Conservation (phyloP, 169 alveolate genomes). For the Perkinsus olseni region DNA sequence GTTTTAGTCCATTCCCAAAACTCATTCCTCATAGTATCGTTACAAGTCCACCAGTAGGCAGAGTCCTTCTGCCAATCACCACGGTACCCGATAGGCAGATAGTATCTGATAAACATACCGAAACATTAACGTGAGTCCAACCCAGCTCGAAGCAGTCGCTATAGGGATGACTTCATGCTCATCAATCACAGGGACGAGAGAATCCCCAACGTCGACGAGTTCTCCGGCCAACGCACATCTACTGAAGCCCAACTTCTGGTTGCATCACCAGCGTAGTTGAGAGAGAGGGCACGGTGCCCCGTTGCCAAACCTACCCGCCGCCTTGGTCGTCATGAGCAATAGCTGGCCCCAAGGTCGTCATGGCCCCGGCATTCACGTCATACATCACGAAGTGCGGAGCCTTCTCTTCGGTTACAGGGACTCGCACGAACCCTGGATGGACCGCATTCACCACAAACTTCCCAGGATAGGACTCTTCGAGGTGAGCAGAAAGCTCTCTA, state of each 20-base stretch:
- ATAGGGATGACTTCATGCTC: no score
- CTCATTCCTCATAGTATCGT: background rate
- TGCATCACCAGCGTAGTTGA: no score
- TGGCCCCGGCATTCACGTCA: background rate
- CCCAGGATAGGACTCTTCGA: background rate
- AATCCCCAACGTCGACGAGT: no score
- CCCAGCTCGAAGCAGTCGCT: no score
- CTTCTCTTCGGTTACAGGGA: background rate
- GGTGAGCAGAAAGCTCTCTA: background rate
- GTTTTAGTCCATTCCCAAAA: background rate
- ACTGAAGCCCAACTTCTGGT: no score
- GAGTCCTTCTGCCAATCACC: background rate
- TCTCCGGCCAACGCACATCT: no score
- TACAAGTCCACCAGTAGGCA: background rate
- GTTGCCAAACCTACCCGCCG: background rate
- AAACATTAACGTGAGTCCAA: no score
- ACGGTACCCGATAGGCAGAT: background rate
- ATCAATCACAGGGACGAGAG: no score
- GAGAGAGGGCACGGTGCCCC: no score
- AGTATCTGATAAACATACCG: background rate
- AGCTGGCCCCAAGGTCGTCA: background rate
- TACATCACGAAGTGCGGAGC: background rate
- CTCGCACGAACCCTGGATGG: background rate
- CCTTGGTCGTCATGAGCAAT: background rate
- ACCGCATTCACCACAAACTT: background rate